A percentile compares a stretch with the other conserved stretches of the same genome.
These are phyloP conservation scores for Cladobotryum mycophilum DNA, from an alignment of 2,329 filamentous ascomycete species.

Conservation along the genomic window DNA sequence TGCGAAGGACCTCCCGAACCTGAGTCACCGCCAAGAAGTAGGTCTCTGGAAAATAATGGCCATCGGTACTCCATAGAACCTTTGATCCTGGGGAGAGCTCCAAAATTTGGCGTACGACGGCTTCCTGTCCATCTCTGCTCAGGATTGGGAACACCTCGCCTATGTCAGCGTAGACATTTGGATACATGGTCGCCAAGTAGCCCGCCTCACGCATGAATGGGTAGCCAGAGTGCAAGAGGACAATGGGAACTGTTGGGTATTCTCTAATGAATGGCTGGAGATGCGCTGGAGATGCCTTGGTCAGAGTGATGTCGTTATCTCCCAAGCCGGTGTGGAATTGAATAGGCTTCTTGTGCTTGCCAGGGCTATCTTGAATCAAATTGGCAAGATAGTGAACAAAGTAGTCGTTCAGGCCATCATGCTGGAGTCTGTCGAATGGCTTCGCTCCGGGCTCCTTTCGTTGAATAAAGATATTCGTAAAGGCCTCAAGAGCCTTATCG, in stretches of 20 bases:
- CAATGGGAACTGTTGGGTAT: slow-evolving; percentile 65
- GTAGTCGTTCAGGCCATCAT: slow-evolving; percentile 61
- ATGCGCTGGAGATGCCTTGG: slow-evolving; percentile 66
- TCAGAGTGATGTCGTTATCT: slow-evolving; percentile 68
- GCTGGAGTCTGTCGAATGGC: slow-evolving; percentile 49
- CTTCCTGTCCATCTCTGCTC: slow-evolving; percentile 68
- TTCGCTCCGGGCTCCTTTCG: slow-evolving; percentile 11
- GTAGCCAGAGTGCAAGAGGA: slow-evolving; percentile 75
- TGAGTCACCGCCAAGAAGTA: slow-evolving; percentile 68
- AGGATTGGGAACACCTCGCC: slow-evolving; percentile 77
- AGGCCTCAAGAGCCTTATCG: slow-evolving; percentile 33
- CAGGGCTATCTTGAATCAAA: slow-evolving; percentile 43
- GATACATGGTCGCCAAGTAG: slow-evolving; percentile 70
- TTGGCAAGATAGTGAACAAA: slow-evolving; percentile 60
- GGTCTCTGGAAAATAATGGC: slow-evolving; percentile 72
- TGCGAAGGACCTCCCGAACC: slow-evolving; percentile 63
- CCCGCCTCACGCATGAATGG: slow-evolving; percentile 73
- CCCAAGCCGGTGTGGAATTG: slow-evolving; percentile 82
- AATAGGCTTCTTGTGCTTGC: slow-evolving; percentile 58
- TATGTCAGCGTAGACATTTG: slow-evolving; percentile 76
- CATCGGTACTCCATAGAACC: slow-evolving; percentile 74
- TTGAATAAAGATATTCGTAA: slow-evolving; percentile 30
- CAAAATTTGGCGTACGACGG: slow-evolving; percentile 62
- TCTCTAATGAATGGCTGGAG: slow-evolving; percentile 66
- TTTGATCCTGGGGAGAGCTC: slow-evolving; percentile 71